A percentile compares a stretch with the other conserved stretches of the same genome.
These are phyloP conservation scores for Tillandsia leiboldiana DNA, from an alignment of 176 grass and related monocot genomes.

Conservation along the genomic window DNA sequence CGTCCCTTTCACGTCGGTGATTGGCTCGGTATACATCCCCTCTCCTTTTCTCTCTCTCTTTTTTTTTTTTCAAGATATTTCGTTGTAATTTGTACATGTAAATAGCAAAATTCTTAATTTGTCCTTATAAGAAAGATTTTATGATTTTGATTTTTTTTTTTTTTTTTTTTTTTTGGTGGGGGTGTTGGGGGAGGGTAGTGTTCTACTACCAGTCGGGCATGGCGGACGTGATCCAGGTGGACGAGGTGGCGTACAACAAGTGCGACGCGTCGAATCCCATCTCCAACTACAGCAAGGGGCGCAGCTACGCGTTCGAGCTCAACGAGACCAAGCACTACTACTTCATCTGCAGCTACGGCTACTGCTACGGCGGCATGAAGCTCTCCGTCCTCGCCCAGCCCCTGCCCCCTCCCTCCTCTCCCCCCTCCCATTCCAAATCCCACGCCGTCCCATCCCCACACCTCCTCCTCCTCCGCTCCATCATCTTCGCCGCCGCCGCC, in stretches of 20 bases:
- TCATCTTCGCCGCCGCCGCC: conserved; percentile 17
- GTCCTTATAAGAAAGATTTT: too few relatives aligned
- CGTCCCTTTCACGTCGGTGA: conserved; percentile 81
- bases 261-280: conserved; percentile 64
- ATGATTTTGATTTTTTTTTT: background rate
- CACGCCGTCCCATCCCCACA: background rate
- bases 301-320: conserved; percentile 82
- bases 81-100: too few relatives aligned
- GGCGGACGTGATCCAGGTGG: conserved; percentile 88
- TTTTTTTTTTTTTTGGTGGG: background rate
- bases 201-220: conserved; percentile 94
- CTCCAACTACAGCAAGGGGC: conserved; percentile 98
- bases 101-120: too few relatives aligned
- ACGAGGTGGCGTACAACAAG: conserved; percentile 79
- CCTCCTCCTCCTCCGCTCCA: conserved; percentile 8
- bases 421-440: conserved; percentile 18
- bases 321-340: conserved; percentile 94
- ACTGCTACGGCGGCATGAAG: conserved; percentile 89
- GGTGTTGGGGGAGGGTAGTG: conserved; percentile 21
- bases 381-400: conserved; percentile 54
- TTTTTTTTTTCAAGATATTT: too few relatives aligned
- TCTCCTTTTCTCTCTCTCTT: background rate
- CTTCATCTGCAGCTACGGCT: conserved; percentile 96
- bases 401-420: conserved; percentile 50
- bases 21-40: conserved; percentile 62